Evolutionary conservation across 2,329 filamentous ascomycete genomes (phyloP).

Genomic region (Polychaeton citri): DNA sequence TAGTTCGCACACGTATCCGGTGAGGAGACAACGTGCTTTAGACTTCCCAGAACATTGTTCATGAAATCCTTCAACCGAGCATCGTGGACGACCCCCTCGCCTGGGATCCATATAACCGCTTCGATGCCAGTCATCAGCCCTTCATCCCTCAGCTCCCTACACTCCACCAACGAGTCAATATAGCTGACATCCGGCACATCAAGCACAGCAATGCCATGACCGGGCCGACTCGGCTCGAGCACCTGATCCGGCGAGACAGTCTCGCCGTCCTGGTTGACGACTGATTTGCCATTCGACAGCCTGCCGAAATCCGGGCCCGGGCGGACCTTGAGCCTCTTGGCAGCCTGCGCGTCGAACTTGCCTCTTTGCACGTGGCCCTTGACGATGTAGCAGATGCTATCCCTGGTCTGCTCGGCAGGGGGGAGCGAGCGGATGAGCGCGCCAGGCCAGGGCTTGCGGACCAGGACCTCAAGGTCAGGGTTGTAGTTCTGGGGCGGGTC

Average conservation of each 20-base stretch:
- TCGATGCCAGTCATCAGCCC: slow-evolving; percentile 54
- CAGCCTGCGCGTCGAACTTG: slow-evolving; percentile 59
- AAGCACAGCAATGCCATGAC: slow-evolving; percentile 63
- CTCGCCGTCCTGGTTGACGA: slow-evolving; percentile 50
- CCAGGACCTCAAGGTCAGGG: slow-evolving; percentile 56
- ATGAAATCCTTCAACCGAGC: slow-evolving; percentile 57
- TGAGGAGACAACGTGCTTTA: slow-evolving; percentile 68
- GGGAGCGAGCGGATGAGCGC: slow-evolving; percentile 54
- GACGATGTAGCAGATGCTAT: slow-evolving; percentile 76
- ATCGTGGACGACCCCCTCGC: slow-evolving; percentile 51
- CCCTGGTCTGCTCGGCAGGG: slow-evolving; percentile 48
- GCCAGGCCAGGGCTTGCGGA: slow-evolving; percentile 68
- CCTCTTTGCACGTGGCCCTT: slow-evolving; percentile 64
- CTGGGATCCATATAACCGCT: slow-evolving; percentile 71
- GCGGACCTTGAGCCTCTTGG: slow-evolving; percentile 50
- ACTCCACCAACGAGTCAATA: slow-evolving; percentile 52
- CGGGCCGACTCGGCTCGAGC: slow-evolving; percentile 51
- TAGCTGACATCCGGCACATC: slow-evolving; percentile 64
- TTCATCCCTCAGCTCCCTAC: slow-evolving; percentile 57
- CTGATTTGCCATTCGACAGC: slow-evolving; percentile 50
- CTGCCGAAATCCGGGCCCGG: slow-evolving; percentile 44
- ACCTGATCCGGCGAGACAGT: slow-evolving; percentile 80
- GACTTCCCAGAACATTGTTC: slow-evolving; percentile 35
- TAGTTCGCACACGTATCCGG: slow-evolving; percentile 63
- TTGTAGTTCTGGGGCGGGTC: slow-evolving; percentile 13